Conservation (phyloP, 768 basidiomycete genomes). For the Lentinula detonsa region DNA sequence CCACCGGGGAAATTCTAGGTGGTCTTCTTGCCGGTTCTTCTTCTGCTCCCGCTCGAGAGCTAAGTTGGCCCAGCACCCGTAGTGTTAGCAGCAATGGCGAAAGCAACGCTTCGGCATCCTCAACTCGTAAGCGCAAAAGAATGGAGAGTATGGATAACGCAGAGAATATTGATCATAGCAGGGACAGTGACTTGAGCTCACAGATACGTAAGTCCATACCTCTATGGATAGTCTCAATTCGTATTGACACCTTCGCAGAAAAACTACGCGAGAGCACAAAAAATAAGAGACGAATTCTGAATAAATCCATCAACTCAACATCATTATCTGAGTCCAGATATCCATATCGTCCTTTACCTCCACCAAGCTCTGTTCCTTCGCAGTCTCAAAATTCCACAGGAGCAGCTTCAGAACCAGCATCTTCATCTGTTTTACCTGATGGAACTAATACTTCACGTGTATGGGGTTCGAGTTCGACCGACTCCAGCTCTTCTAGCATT, state of each 20-base stretch:
- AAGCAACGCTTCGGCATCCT: background rate
- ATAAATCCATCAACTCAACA: constrained; percentile 16
- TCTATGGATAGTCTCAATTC: background rate
- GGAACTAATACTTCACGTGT: background rate
- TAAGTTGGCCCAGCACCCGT: background rate
- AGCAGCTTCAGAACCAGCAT: background rate
- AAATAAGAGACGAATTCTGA: constrained; percentile 24
- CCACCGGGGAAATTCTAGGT: background rate
- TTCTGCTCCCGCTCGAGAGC: background rate
- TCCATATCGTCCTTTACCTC: background rate
- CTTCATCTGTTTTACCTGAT: background rate
- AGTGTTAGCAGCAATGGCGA: background rate
- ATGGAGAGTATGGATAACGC: constrained; percentile 6
- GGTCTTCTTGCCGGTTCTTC: background rate
- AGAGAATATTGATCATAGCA: background rate
- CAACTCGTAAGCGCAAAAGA: constrained; percentile 23
- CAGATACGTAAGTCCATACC: background rate
- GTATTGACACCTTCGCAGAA: background rate
- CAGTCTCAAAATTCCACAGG: background rate
- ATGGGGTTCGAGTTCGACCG: constrained; percentile 19
- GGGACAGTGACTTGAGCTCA: background rate
- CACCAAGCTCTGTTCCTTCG: background rate
- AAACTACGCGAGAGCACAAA: background rate
- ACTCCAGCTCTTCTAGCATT: constrained; percentile 6
- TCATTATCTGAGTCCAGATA: constrained; percentile 5